Base-by-base conservation (phyloP, 164 flowering plant species). In the Tetrastigma voinierianum region DNA sequence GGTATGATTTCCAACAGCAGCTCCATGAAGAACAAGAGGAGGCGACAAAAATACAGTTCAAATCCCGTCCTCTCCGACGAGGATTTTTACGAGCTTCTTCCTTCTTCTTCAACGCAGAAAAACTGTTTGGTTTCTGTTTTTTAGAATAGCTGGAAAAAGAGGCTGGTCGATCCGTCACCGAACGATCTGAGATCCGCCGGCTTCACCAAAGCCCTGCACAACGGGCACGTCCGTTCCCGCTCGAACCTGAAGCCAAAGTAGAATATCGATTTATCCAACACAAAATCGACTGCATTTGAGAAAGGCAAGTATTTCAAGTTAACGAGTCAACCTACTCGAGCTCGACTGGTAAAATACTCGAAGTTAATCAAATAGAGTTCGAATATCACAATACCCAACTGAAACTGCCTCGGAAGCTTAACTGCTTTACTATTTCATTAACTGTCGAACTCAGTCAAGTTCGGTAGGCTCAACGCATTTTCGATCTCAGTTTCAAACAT, bases 191-290 rank as follows among this genome's bases (percentile, higher is more conserved):
- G 45, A 45, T 10, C 40, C 14, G 88, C 84, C 9, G 87, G 82
- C 65, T 86, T 86, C 47, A 89, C 91, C 86, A 89, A 68, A 44
- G 94, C 90, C 69, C 94, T 72, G 76, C 90, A 89, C n/a, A n/a
- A 89, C 51, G 94, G 94, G 61, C 94, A 89, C 19, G 91, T 89
- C 54, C 94, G 65, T 62, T 89, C 94, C 78, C 94, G 81, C 82
- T 89, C 94, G 71, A 86, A 89, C 94, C 90, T 88, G 86, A 45
- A 65, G 62, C 56, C 15, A 23, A n/a, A 20, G 57, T 32, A 17
- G 7, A 46, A 20, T 59, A 3, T 17, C 9, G 43, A 25, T 46
- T 45, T 45, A 45, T 45, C 64, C 51, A 45, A 12, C 64, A 61
- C 19, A 46, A n/a, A 8, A 61, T 10, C 3, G 12, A n/a, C n/a